Evolutionary conservation across 2,329 filamentous ascomycete species (phyloP).

Genomic region (Fusarium chlamydosporum): DNA sequence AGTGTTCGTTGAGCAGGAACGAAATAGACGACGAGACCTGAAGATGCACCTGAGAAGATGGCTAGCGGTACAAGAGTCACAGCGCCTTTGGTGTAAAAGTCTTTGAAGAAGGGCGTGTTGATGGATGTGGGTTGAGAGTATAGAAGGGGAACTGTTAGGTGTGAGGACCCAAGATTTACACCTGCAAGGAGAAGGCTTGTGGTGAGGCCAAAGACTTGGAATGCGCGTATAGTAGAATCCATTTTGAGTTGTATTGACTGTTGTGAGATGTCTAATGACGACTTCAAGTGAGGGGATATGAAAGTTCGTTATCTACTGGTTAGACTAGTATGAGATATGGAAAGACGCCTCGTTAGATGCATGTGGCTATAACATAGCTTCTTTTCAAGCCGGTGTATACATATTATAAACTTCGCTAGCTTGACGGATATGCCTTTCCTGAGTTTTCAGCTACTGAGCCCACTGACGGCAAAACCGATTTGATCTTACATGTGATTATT

Average conservation of each 20-base stretch:
- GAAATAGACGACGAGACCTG: conserved; percentile 33
- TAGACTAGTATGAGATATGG: not conserved
- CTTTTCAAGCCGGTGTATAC: not conserved
- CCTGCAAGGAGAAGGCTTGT: conserved; percentile 39
- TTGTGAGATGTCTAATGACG: not conserved
- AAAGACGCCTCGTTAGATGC: conserved; percentile 20
- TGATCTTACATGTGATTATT: no score
- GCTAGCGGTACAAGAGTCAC: conserved; percentile 27
- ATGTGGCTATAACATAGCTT: conserved; percentile 23
- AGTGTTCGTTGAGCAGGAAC: conserved; percentile 33
- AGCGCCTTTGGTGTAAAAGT: conserved; percentile 37
- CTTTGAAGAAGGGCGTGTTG: conserved; percentile 40
- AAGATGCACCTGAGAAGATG: conserved; percentile 33
- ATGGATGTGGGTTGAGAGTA: conserved; percentile 32
- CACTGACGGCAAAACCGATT: no score
- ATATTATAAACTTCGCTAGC: no score
- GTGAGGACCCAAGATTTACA: conserved; percentile 36
- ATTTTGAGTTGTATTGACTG: conserved; percentile 5
- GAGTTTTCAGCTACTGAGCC: no score
- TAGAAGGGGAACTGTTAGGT: conserved; percentile 40
- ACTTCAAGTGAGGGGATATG: not conserved
- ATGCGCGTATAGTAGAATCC: conserved; percentile 21
- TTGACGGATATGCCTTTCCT: no score
- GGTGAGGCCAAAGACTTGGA: conserved; percentile 31
- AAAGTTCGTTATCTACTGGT: not conserved